These are phyloP conservation scores for Fraxinus velutina DNA, from an alignment of 305 asterid species.

Conservation along the genomic window DNA sequence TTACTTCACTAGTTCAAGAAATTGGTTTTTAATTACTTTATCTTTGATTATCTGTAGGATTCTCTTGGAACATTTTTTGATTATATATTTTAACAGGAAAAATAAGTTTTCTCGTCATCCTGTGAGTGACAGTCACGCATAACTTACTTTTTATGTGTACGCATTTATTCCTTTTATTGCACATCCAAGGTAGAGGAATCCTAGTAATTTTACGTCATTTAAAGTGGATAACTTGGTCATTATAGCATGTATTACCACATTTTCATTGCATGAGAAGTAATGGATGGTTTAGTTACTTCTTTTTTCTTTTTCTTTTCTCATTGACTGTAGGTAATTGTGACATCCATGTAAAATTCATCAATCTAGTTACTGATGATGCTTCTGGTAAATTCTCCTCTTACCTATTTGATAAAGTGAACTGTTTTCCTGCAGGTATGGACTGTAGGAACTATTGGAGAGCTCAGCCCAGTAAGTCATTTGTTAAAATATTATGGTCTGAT, in stretches of 20 bases:
- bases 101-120: not conserved
- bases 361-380: not conserved
- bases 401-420: not conserved
- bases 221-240: not conserved
- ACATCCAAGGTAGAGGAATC: not conserved
- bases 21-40: not conserved
- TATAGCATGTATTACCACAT: not conserved
- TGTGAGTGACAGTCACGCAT: not conserved
- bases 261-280: not conserved
- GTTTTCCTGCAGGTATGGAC: slow-evolving; percentile 70
- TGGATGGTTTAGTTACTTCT: not conserved
- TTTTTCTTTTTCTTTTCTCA: not conserved
- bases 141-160: not conserved
- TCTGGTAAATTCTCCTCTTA: not conserved
- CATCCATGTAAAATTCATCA: not conserved
- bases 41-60: not conserved
- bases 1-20: not conserved
- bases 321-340: not conserved
- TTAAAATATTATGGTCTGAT: not conserved
- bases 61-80: not conserved
- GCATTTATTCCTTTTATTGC: not conserved
- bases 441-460: slow-evolving; percentile 90
- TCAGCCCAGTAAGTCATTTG: slow-evolving; percentile 55
- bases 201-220: not conserved
- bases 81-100: not conserved